phyloP scores from a whole-genome alignment of 192 early-diverging fungal species.

The Coemansia sp. region DNA sequence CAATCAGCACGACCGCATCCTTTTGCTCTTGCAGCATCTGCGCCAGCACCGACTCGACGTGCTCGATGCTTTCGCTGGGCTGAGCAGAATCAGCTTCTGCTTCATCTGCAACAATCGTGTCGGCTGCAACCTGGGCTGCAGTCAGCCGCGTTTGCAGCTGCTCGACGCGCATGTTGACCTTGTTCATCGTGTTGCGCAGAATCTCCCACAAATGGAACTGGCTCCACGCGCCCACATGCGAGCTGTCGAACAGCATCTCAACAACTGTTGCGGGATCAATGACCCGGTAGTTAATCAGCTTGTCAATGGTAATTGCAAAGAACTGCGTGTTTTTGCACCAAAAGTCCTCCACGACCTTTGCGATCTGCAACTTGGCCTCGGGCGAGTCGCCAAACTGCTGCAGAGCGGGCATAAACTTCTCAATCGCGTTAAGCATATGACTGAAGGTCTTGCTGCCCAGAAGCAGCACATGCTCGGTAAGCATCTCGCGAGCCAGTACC shows the following conservation, averaged over 20 bases:
- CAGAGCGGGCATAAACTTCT: conserved; percentile 64
- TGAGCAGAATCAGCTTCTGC: conserved; percentile 20
- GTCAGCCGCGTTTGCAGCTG: conserved; percentile 41
- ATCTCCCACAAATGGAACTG: conserved; percentile 82
- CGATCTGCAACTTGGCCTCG: conserved; percentile 74
- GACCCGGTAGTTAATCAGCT: conserved; percentile 93
- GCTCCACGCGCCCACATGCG: conserved; percentile 40
- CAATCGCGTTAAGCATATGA: conserved; percentile 89
- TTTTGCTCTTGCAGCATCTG: conserved; percentile 76
- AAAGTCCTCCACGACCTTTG: conserved; percentile 67
- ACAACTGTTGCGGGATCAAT: conserved; percentile 82
- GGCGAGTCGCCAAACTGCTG: conserved; percentile 40
- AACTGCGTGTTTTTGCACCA: conserved; percentile 90
- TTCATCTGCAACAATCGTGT: conserved; percentile 27
- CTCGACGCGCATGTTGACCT: conserved; percentile 78
- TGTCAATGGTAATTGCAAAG: conserved; percentile 89
- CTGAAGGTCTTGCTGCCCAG: conserved; percentile 92
- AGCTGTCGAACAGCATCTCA: conserved; percentile 68
- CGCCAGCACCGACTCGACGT: conserved; percentile 65
- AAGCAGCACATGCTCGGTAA: conserved; percentile 82
- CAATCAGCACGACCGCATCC: conserved; percentile 72
- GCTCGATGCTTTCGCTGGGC: conserved; percentile 53
- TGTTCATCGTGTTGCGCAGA: conserved; percentile 78
- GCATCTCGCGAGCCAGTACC: conserved; percentile 62
- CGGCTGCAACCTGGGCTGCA: conserved; percentile 29